A percentile compares a stretch with the other conserved stretches of the same genome.
These are phyloP conservation scores for Elsinoe fawcettii DNA, from an alignment of 2,329 filamentous ascomycete genomes.

Conservation along the genomic window DNA sequence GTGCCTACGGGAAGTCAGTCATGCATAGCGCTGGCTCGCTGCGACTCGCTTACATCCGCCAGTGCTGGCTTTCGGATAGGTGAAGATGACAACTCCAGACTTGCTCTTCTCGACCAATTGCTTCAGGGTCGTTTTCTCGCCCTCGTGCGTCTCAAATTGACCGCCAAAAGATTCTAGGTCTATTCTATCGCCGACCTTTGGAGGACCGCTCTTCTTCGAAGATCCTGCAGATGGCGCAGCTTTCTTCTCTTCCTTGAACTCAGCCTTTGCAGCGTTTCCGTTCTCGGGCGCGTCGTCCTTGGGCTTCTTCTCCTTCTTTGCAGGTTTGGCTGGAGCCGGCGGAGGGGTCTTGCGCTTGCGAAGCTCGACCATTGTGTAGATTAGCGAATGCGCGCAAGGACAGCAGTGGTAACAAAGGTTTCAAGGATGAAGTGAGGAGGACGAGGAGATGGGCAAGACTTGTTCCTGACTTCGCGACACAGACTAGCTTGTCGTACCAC, in stretches of 20 bases:
- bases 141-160: slow-evolving; percentile 79
- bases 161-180: slow-evolving; percentile 50
- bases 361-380: slow-evolving; percentile 46
- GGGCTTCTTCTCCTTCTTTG: slow-evolving; percentile 40
- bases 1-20: slow-evolving; percentile 56
- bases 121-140: slow-evolving; percentile 69
- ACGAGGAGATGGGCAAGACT: background rate
- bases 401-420: too few relatives aligned
- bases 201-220: slow-evolving; percentile 19
- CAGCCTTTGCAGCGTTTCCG: slow-evolving; percentile 26
- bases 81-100: slow-evolving; percentile 83
- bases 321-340: slow-evolving; percentile 39
- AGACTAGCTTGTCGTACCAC: background rate
- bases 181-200: slow-evolving; percentile 45
- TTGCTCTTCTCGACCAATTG: slow-evolving; percentile 75
- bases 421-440: background rate
- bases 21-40: background rate
- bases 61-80: slow-evolving; percentile 90
- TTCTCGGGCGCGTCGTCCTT: slow-evolving; percentile 22
- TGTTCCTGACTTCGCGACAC: background rate
- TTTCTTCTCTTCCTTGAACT: slow-evolving; percentile 22
- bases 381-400: too few relatives aligned
- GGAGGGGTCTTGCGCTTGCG: slow-evolving; percentile 55
- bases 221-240: slow-evolving; percentile 14
- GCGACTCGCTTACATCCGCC: slow-evolving; percentile 68